Percentiles rank a stretch among this genome's conserved stretches.
Evolutionary conservation across 1,139 yeast species (phyloP).

Genomic region (Geotrichum histeridarum): DNA sequence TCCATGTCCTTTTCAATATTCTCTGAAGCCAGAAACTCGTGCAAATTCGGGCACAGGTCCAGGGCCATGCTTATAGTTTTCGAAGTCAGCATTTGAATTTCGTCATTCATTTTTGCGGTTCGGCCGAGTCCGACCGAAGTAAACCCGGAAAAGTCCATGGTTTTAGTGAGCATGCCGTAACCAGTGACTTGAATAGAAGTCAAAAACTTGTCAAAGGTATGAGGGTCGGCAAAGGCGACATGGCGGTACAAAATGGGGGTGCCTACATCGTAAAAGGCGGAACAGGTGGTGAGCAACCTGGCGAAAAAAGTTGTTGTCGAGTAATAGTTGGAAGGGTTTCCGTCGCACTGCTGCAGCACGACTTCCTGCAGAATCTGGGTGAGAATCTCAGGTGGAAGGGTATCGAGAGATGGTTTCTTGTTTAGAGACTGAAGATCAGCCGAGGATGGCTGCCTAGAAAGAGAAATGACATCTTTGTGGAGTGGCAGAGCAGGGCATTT

Average conservation of each 20-base stretch:
- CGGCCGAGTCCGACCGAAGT: slow-evolving; percentile 89
- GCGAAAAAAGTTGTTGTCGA: slow-evolving; percentile 26
- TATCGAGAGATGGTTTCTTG: slow-evolving; percentile 21
- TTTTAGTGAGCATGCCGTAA: slow-evolving; percentile 65
- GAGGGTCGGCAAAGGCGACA: slow-evolving; percentile 74
- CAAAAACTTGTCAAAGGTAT: slow-evolving; percentile 69
- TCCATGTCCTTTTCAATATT: slow-evolving; percentile 83
- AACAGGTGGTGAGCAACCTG: slow-evolving; percentile 33
- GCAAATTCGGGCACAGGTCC: slow-evolving; percentile 55
- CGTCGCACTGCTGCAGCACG: slow-evolving; percentile 23
- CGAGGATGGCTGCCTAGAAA: slow-evolving; percentile 6
- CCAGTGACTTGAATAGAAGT: slow-evolving; percentile 49
- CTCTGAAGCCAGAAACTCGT: slow-evolving; percentile 79
- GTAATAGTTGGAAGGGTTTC: slow-evolving; percentile 23
- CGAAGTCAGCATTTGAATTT: slow-evolving; percentile 84
- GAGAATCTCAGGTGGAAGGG: slow-evolving; percentile 35
- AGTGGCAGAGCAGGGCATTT: neutral
- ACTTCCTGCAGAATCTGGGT: slow-evolving; percentile 33
- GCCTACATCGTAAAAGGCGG: slow-evolving; percentile 37
- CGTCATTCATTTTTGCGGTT: slow-evolving; percentile 83
- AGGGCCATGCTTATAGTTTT: slow-evolving; percentile 50
- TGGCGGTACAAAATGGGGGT: slow-evolving; percentile 52
- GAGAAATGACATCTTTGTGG: neutral
- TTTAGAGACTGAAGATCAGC: neutral
- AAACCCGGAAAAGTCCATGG: slow-evolving; percentile 81